phyloP scores from a whole-genome alignment of 2,329 filamentous ascomycete genomes.

The Fusarium sp. region DNA sequence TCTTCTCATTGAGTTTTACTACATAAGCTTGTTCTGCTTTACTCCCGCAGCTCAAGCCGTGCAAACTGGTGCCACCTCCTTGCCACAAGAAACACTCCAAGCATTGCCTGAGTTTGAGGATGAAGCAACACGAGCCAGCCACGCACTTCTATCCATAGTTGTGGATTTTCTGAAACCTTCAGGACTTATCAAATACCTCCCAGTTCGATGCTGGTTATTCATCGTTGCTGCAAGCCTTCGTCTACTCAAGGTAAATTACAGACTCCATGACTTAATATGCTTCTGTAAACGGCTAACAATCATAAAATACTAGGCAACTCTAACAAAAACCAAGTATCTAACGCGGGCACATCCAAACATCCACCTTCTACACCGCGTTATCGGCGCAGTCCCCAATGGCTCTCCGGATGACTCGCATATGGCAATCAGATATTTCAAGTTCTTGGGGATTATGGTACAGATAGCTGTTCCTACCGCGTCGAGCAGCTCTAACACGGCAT shows the following conservation, averaged over 20 bases:
- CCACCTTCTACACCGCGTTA: not conserved
- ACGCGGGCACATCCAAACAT: not conserved
- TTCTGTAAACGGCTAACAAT: accelerated
- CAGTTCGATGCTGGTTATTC: not conserved
- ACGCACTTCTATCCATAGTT: not conserved
- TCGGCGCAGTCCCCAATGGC: not conserved
- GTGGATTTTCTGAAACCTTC: not conserved
- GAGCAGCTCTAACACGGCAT: not conserved
- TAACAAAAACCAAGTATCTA: not conserved
- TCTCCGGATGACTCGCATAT: not conserved
- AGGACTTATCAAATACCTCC: not conserved
- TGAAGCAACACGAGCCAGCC: not conserved
- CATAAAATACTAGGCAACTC: not conserved
- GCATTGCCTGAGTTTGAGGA: not conserved
- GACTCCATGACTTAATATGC: not conserved
- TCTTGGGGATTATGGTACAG: not conserved
- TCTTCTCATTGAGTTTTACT: not conserved
- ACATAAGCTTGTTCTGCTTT: not conserved
- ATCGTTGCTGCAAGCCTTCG: not conserved
- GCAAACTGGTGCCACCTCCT: not conserved
- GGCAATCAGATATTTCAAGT: not conserved
- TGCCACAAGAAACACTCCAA: not conserved
- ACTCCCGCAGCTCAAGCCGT: not conserved
- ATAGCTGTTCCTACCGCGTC: not conserved
- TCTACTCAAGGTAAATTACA: not conserved